Percentiles rank a stretch among this genome's conserved stretches.
Conservation (phyloP, 2,329 filamentous ascomycete genomes). For the Talaromyces piceae region DNA sequence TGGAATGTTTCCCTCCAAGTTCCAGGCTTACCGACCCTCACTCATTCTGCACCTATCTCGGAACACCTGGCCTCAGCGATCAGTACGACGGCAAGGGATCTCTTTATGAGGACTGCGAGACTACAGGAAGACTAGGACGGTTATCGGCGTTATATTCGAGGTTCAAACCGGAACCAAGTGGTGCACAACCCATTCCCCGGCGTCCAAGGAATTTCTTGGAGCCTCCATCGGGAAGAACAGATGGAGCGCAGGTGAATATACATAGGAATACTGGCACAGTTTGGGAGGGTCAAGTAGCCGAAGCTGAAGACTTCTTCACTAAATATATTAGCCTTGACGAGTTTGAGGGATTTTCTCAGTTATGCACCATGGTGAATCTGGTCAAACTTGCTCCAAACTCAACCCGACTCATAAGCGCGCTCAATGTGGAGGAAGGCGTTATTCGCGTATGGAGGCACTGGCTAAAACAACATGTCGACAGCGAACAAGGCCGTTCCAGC, state of each 20-base stretch:
- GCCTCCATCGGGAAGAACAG: constrained; percentile 24
- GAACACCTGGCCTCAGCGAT: constrained; percentile 53
- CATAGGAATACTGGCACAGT: not conserved
- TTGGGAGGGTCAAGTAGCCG: not conserved
- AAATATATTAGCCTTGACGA: constrained; percentile 60
- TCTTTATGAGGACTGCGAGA: constrained; percentile 26
- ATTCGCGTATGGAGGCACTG: constrained; percentile 66
- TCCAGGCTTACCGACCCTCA: constrained; percentile 62
- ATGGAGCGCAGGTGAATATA: not conserved
- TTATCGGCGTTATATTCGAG: constrained; percentile 59
- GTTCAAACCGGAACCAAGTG: constrained; percentile 59
- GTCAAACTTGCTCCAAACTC: constrained; percentile 57
- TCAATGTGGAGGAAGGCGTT: constrained; percentile 60
- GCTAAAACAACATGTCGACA: constrained; percentile 45
- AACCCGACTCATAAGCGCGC: constrained; percentile 57
- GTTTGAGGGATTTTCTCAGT: constrained; percentile 65
- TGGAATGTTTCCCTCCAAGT: constrained; percentile 71
- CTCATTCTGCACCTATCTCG: constrained; percentile 60
- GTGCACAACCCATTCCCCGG: constrained; percentile 26
- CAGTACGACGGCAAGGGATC: constrained; percentile 33
- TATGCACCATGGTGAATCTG: constrained; percentile 61
- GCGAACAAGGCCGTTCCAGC: not conserved
- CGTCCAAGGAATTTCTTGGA: not conserved
- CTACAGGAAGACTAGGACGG: constrained; percentile 31
- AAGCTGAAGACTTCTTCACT: constrained; percentile 33